Percentiles rank a stretch among this genome's conserved stretches.
Evolutionary conservation across 345 rosid genomes (phyloP).

Genomic region (Stellera chamaejasme): DNA sequence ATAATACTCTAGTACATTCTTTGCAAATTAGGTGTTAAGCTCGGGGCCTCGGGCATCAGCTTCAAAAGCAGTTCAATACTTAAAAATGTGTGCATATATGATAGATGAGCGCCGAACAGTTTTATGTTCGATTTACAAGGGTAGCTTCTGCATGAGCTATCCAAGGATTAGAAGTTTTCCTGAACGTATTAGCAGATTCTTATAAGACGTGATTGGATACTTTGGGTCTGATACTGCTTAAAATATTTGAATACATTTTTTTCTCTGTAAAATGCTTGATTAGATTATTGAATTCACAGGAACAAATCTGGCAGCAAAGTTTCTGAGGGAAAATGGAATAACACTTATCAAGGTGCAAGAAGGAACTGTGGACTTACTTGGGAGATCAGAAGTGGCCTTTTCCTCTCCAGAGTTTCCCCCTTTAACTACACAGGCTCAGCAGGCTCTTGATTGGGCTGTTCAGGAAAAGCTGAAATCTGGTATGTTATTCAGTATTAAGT

Average conservation of each 20-base stretch:
- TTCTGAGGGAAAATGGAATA: slow-evolving; percentile 69
- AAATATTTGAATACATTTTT: slow-evolving; percentile 1
- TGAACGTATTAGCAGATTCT: not conserved
- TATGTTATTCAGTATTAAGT: too few species aligned
- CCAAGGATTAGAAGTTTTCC: not conserved
- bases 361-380: slow-evolving; percentile 61
- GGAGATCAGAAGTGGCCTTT: slow-evolving; percentile 68
- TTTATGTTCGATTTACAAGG: not conserved
- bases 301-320: slow-evolving; percentile 81
- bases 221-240: not conserved
- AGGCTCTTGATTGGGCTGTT: slow-evolving; percentile 81
- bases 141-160: not conserved
- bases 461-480: slow-evolving; percentile 24
- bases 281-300: slow-evolving; percentile 25
- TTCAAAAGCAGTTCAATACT: too few species aligned
- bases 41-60: too few species aligned
- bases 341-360: slow-evolving; percentile 67
- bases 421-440: slow-evolving; percentile 72
- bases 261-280: not conserved
- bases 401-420: slow-evolving; percentile 86
- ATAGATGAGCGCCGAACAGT: not conserved
- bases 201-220: not conserved
- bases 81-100: not conserved
- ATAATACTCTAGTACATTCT: too few species aligned
- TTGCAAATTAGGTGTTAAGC: too few species aligned